Evolutionary conservation across 768 basidiomycete genomes (phyloP), one percentile per base, ranked within the genome.

Genomic region (Phlebiopsis flavidoalba): DNA sequence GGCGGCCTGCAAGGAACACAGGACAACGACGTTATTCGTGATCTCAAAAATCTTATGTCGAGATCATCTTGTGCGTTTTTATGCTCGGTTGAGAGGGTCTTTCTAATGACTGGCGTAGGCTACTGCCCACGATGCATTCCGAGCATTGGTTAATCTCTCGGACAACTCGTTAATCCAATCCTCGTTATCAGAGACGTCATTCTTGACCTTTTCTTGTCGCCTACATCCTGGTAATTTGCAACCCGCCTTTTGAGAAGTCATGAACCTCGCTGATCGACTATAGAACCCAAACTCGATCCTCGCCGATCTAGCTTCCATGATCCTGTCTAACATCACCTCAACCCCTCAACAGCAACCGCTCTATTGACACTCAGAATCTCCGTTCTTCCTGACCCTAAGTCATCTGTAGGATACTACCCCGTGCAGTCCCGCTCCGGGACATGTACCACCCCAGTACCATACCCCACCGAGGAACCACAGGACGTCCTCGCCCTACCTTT

Each of bases 241-340:
- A 17, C 61, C 37, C 64, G 24, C 37, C 51, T 33, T 57, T 17
- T 52, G 11, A 21, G 11, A 48, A 49, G 48, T 19, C 21, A 36
- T 8, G 40, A 19, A 8, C 31, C 12, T 21, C 8, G 11, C 56
- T 47, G 7, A 26, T 40, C 59, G 26, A 45, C 8, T 66, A 14
- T 40, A 98, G 95, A 90, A 94, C 73, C 89, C 92, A n/a, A 84
- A 89, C 62, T 86, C 95, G 10, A 85, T 89, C 60, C 87, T 98
- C 26, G 93, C 94, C 36, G 95, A 98, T 77, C 84, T 98, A 19
- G 93, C 95, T 3, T 83, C 93, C n/a, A 98, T 98, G 96, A 79
- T 98, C 1, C 81, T 98, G 10, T 96, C 95, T n/a, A 98, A 98
- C 75, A 76, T 97, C 36, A 91, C 93, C 8, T 82, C 89, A 5